Evolutionary conservation across 2,329 filamentous ascomycete species (phyloP).

Genomic region (Colletotrichum cordylinicola): DNA sequence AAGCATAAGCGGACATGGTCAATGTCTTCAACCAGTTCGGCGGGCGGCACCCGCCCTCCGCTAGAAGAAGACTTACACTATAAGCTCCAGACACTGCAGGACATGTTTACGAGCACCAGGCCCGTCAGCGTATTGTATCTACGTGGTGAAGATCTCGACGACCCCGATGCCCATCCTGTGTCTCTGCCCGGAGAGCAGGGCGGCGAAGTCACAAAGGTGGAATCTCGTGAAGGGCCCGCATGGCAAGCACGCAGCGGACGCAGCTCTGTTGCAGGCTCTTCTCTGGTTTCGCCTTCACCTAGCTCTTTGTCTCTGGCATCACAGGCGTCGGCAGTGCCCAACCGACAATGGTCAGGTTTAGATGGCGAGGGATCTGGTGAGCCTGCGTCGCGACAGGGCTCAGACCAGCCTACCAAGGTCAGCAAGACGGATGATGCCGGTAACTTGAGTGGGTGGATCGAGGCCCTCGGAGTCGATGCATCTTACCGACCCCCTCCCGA

Average conservation of each 20-base stretch:
- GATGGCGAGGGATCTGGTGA: constrained; percentile 59
- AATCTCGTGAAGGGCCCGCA: constrained; percentile 51
- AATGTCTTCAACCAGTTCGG: constrained; percentile 79
- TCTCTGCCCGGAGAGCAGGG: constrained; percentile 71
- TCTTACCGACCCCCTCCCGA: constrained; percentile 82
- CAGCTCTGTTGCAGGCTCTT: constrained; percentile 65
- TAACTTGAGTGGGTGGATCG: constrained; percentile 81
- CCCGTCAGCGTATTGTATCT: constrained; percentile 81
- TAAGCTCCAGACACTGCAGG: constrained; percentile 79
- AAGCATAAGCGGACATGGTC: constrained; percentile 98
- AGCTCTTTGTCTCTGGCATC: constrained; percentile 69
- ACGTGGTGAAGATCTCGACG: constrained; percentile 77
- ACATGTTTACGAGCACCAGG: constrained; percentile 87
- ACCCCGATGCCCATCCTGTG: constrained; percentile 81
- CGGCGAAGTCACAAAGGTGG: constrained; percentile 59
- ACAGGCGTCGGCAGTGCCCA: constrained; percentile 47
- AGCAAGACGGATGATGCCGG: constrained; percentile 65
- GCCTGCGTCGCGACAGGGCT: constrained; percentile 44
- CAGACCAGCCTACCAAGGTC: constrained; percentile 60
- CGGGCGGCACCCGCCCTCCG: constrained; percentile 52
- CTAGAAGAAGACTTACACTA: constrained; percentile 79
- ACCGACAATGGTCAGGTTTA: constrained; percentile 61
- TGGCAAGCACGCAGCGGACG: constrained; percentile 60
- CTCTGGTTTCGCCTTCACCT: constrained; percentile 69
- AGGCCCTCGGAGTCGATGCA: constrained; percentile 88